Evolutionary conservation across 169 alveolate species (phyloP).

Genomic region (Theileria annulata): DNA sequence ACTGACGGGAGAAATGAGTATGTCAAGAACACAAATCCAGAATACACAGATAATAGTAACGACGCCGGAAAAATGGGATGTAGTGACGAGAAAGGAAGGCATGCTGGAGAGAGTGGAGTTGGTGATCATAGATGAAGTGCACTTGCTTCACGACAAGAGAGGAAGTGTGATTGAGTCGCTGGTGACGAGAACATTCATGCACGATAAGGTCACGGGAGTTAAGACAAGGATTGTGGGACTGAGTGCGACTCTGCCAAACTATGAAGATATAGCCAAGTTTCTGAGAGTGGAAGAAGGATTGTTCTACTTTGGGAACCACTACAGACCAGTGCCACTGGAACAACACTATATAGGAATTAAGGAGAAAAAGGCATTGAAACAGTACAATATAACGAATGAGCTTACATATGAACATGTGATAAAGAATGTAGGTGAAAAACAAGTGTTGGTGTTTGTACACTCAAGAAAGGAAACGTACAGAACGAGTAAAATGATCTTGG

Average conservation of each 20-base stretch:
- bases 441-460: constrained; percentile 97
- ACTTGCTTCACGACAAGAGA: constrained; percentile 97
- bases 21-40: constrained; percentile 94
- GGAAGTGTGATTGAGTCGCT: constrained; percentile 99
- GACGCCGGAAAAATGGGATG: constrained; percentile 99
- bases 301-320: constrained; percentile 94
- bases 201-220: constrained; percentile 44
- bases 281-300: constrained; percentile 93
- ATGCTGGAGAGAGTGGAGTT: constrained; percentile 91
- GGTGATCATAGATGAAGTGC: constrained; percentile 99
- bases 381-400: constrained; percentile 94
- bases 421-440: constrained; percentile 80
- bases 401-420: constrained; percentile 91
- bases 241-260: constrained; percentile 99
- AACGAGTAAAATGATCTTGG: constrained; percentile 91
- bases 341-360: constrained; percentile 96
- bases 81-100: constrained; percentile 96
- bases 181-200: constrained; percentile 94
- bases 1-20: constrained; percentile 95
- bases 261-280: constrained; percentile 97
- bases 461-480: constrained; percentile 98
- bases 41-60: constrained; percentile 98
- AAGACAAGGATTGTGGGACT: constrained; percentile 90
- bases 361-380: constrained; percentile 95
- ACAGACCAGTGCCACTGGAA: constrained; percentile 98